These are phyloP conservation scores for Termitomyces sp. DNA, from an alignment of 768 basidiomycete genomes.

Conservation along the genomic window DNA sequence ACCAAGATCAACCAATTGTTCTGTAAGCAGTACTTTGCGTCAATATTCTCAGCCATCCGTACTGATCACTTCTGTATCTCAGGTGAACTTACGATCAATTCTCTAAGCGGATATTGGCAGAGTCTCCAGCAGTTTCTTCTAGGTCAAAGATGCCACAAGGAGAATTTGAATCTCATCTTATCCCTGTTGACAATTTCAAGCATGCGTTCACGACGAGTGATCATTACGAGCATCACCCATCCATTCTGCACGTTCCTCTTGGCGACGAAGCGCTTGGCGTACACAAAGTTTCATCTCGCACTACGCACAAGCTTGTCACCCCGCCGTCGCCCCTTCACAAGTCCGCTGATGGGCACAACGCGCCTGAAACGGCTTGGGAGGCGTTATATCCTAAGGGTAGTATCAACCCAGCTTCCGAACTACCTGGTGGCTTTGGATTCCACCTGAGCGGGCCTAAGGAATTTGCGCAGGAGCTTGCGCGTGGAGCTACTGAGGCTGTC, in stretches of 20 bases:
- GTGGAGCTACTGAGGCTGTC: slow-evolving; percentile 49
- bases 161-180: not conserved
- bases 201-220: slow-evolving; percentile 42
- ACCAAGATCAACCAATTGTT: too few species aligned
- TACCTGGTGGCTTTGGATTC: slow-evolving; percentile 68
- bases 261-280: slow-evolving; percentile 45
- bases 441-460: slow-evolving; percentile 55
- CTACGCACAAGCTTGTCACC: slow-evolving; percentile 29
- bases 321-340: slow-evolving; percentile 23
- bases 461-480: slow-evolving; percentile 35
- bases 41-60: too few species aligned
- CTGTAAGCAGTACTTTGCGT: too few species aligned
- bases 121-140: not conserved
- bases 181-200: slow-evolving; percentile 18
- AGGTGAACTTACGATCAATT: not conserved
- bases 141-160: not conserved
- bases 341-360: slow-evolving; percentile 7
- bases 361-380: slow-evolving; percentile 49
- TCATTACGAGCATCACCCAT: slow-evolving; percentile 17
- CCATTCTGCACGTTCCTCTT: slow-evolving; percentile 28
- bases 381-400: slow-evolving; percentile 59
- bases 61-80: too few species aligned
- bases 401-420: slow-evolving; percentile 49
- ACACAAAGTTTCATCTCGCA: slow-evolving; percentile 40
- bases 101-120: not conserved